Conservation (phyloP, 2,329 filamentous ascomycete species). For the Fusarium begoniae region DNA sequence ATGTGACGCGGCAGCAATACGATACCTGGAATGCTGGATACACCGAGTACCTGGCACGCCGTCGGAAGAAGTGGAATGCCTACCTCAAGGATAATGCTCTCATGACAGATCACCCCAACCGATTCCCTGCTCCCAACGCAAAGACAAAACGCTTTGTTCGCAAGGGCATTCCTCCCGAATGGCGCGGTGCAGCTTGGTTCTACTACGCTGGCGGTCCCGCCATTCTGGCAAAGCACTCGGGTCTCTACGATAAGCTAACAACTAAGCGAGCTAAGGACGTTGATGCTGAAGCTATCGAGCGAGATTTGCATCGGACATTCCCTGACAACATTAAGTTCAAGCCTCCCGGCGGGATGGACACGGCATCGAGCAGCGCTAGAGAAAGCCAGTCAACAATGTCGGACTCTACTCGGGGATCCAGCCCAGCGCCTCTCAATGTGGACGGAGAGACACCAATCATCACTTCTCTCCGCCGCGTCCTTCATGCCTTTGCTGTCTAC, state of each 20-base stretch:
- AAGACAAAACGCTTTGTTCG: slow-evolving; percentile 91
- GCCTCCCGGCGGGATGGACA: slow-evolving; percentile 57
- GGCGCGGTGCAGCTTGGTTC: slow-evolving; percentile 96
- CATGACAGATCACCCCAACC: slow-evolving; percentile 74
- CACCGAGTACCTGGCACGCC: slow-evolving; percentile 75
- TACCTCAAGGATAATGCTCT: slow-evolving; percentile 81
- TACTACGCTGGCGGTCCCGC: slow-evolving; percentile 91
- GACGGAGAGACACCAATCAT: slow-evolving; percentile 79
- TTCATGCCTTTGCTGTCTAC: slow-evolving; percentile 90
- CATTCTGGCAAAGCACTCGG: slow-evolving; percentile 77
- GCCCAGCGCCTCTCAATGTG: slow-evolving; percentile 46
- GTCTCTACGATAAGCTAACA: slow-evolving; percentile 78
- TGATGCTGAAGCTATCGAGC: slow-evolving; percentile 90
- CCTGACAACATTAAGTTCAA: slow-evolving; percentile 95
- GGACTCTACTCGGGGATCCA: slow-evolving; percentile 48
- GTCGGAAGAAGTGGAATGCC: slow-evolving; percentile 82
- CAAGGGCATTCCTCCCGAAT: slow-evolving; percentile 93
- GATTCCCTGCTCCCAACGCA: slow-evolving; percentile 81
- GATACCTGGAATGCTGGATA: slow-evolving; percentile 84
- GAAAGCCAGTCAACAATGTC: slow-evolving; percentile 51
- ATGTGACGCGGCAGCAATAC: slow-evolving; percentile 80
- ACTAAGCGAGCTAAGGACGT: slow-evolving; percentile 71
- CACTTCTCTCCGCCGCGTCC: slow-evolving; percentile 80
- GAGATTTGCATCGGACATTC: slow-evolving; percentile 92
- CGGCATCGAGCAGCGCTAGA: slow-evolving; percentile 44